Evolutionary conservation across 257 asterid species (phyloP).

Genomic region (Solanum paucissectum): DNA sequence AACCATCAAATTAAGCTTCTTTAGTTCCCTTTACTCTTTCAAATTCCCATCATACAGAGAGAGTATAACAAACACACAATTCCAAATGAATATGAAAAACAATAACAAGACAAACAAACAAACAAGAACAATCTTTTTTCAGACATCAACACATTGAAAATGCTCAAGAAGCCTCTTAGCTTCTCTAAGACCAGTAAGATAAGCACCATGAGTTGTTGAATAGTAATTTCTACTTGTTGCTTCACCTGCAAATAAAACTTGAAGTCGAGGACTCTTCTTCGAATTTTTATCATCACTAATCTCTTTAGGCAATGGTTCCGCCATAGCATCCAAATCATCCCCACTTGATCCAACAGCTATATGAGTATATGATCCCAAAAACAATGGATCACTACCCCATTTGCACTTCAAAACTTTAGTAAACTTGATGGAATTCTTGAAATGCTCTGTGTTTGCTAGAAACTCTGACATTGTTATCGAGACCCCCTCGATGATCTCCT

Average conservation of each 20-base stretch:
- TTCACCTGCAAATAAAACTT: conserved; percentile 82
- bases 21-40: not conserved
- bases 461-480: conserved; percentile 39
- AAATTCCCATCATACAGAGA: not conserved
- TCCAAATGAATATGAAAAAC: not conserved
- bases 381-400: conserved; percentile 90
- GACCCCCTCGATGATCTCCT: conserved; percentile 51
- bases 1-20: not conserved
- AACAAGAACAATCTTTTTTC: not conserved
- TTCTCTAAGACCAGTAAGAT: conserved; percentile 85
- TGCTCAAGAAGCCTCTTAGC: conserved; percentile 82
- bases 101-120: not conserved
- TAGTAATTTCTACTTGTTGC: conserved; percentile 75
- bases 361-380: conserved; percentile 74
- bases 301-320: conserved; percentile 40
- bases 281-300: not conserved
- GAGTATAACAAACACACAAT: not conserved
- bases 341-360: conserved; percentile 77
- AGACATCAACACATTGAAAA: conserved; percentile 32
- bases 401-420: conserved; percentile 45
- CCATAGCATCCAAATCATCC: conserved; percentile 49
- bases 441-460: conserved; percentile 13
- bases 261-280: conserved; percentile 25
- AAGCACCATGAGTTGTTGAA: conserved; percentile 95
- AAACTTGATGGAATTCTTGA: conserved; percentile 15